Conservation (phyloP, 2,329 filamentous ascomycete species). For the Cladorrhinum sp. region DNA sequence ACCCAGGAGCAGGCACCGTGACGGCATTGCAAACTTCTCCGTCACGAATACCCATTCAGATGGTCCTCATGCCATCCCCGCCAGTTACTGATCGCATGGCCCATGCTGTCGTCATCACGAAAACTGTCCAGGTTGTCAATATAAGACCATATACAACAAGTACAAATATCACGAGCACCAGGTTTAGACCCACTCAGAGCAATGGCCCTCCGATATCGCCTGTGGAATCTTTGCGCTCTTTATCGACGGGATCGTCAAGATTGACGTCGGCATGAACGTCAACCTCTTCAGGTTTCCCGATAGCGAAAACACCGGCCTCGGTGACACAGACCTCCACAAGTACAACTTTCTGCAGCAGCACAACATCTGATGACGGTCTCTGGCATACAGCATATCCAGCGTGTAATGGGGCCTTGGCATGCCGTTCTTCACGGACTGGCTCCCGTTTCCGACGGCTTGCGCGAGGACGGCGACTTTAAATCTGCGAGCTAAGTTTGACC, state of each 20-base stretch:
- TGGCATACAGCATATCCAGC: constrained; percentile 47
- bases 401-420: constrained; percentile 40
- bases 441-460: not conserved
- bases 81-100: constrained; percentile 33
- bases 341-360: constrained; percentile 20
- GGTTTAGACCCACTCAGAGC: not conserved
- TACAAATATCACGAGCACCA: constrained; percentile 14
- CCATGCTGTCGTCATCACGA: constrained; percentile 32
- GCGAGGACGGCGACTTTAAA: not conserved
- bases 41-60: constrained; percentile 29
- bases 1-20: constrained; percentile 14
- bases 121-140: constrained; percentile 33
- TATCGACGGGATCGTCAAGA: constrained; percentile 14
- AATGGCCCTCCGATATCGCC: constrained; percentile 6
- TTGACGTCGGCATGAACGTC: constrained; percentile 10
- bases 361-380: constrained; percentile 40
- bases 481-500: not conserved
- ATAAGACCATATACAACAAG: constrained; percentile 21
- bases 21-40: constrained; percentile 29
- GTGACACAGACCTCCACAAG: constrained; percentile 24
- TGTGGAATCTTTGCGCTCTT: not conserved
- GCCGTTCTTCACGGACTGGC: constrained; percentile 21
- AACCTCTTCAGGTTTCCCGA: constrained; percentile 15
- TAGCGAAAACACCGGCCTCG: constrained; percentile 7
- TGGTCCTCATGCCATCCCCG: constrained; percentile 29